A percentile compares a stretch with the other conserved stretches of the same genome.
phyloP scores from a whole-genome alignment of 805 yeast genomes.

The Blastobotrys peoriensis region DNA sequence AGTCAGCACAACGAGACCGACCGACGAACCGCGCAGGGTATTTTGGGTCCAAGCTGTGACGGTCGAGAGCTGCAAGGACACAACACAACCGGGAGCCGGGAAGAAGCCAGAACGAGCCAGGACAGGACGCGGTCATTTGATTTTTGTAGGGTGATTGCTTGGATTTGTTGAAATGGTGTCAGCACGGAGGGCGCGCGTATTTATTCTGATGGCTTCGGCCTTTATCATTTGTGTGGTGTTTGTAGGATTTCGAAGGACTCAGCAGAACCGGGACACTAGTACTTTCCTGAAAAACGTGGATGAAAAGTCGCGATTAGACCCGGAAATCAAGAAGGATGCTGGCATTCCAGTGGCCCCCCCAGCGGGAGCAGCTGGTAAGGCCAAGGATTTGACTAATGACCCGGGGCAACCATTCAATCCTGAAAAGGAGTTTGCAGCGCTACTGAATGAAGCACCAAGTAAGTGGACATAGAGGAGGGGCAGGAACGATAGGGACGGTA shows the following conservation, averaged over 20 bases:
- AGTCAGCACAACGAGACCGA: too few relatives aligned
- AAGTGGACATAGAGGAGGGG: conserved; percentile 42
- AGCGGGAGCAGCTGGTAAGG: conserved; percentile 15
- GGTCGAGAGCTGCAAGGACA: too few relatives aligned
- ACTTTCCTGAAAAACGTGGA: conserved; percentile 12
- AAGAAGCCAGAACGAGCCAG: too few relatives aligned
- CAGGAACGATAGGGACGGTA: too few relatives aligned
- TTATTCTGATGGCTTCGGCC: conserved; percentile 38
- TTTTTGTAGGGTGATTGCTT: too few relatives aligned
- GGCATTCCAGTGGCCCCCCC: conserved; percentile 36
- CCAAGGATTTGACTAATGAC: conserved; percentile 20
- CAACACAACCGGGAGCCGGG: too few relatives aligned
- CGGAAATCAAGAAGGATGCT: conserved; percentile 7
- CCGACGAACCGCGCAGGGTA: too few relatives aligned
- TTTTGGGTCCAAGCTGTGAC: too few relatives aligned
- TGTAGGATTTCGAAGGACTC: conserved; percentile 32
- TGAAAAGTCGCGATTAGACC: conserved; percentile 12
- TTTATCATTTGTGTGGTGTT: conserved; percentile 29
- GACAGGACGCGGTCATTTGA: too few relatives aligned
- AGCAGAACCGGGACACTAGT: conserved; percentile 12
- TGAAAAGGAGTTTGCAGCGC: conserved; percentile 48
- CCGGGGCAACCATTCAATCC: conserved; percentile 39
- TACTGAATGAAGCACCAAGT: conserved; percentile 58
- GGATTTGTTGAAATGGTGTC: too few relatives aligned
- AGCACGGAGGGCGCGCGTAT: conserved; percentile 35